A percentile compares a stretch with the other conserved stretches of the same genome.
These are phyloP conservation scores for Lentinula sp. DNA, from an alignment of 768 basidiomycete species.

Conservation along the genomic window DNA sequence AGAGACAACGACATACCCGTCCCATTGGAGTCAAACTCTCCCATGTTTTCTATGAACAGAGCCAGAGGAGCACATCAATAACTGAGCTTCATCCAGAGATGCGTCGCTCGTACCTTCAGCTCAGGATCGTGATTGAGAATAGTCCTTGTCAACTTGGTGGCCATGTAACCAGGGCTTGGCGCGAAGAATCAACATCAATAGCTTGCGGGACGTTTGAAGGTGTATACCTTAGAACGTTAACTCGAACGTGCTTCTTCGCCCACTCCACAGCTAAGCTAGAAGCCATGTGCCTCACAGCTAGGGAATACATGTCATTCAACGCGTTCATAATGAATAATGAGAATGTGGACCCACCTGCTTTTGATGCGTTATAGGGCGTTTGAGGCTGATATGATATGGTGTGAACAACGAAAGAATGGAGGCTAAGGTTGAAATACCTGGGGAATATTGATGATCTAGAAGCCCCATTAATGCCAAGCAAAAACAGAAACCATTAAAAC, in stretches of 20 bases:
- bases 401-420: not conserved
- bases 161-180: conserved; percentile 86
- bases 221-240: conserved; percentile 68
- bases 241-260: conserved; percentile 85
- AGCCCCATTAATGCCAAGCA: conserved; percentile 3
- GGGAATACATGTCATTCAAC: not conserved
- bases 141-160: conserved; percentile 82
- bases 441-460: conserved; percentile 81
- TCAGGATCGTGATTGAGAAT: conserved; percentile 72
- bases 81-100: not conserved
- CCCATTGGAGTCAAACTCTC: conserved; percentile 83
- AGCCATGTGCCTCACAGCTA: conserved; percentile 92
- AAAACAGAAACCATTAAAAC: conserved; percentile 18
- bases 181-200: not conserved
- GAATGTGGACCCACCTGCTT: conserved; percentile 53
- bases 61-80: conserved; percentile 3
- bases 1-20: conserved; percentile 41
- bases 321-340: not conserved
- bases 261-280: conserved; percentile 91
- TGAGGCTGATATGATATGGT: conserved; percentile 48
- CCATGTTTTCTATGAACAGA: conserved; percentile 64
- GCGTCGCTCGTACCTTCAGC: conserved; percentile 50
- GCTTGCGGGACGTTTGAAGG: not conserved
- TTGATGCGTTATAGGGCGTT: conserved; percentile 94
- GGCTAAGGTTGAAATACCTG: conserved; percentile 40